Percentiles rank a stretch among this genome's conserved stretches.
Conservation (phyloP, 441 rosid genomes). For the Cnidoscolus chayamansa region DNA sequence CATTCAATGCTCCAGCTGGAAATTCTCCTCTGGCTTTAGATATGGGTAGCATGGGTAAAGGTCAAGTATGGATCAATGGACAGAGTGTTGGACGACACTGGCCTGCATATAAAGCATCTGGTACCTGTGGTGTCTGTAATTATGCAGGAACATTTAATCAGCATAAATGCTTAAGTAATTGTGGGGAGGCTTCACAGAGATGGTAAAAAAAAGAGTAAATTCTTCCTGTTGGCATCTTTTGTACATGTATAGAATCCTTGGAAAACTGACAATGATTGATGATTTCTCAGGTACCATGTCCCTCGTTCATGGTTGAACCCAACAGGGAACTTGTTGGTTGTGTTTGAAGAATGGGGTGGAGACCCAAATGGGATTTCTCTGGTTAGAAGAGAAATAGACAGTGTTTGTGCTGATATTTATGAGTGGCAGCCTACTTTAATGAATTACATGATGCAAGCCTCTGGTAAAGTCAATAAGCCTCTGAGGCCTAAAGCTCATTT, state of each 20-base stretch:
- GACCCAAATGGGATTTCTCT: constrained; percentile 78
- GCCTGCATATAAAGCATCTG: constrained; percentile 93
- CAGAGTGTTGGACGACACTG: constrained; percentile 86
- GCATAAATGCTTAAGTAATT: constrained; percentile 74
- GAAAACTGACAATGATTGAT: constrained; percentile 5
- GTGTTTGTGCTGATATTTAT: constrained; percentile 75
- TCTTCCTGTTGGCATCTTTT: constrained; percentile 7
- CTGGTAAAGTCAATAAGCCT: constrained; percentile 77
- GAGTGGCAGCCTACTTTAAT: constrained; percentile 95
- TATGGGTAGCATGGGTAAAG: constrained; percentile 95
- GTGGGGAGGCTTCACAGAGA: constrained; percentile 96
- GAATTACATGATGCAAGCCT: constrained; percentile 76
- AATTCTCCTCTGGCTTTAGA: constrained; percentile 80
- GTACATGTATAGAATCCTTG: background rate
- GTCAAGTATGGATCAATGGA: constrained; percentile 96
- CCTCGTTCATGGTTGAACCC: constrained; percentile 94
- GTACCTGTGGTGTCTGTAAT: constrained; percentile 61
- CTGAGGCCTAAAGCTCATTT: constrained; percentile 84
- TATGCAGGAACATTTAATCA: constrained; percentile 68
- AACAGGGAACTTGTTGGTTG: constrained; percentile 76
- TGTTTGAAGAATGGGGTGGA: constrained; percentile 98
- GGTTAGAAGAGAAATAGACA: constrained; percentile 80
- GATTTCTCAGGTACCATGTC: constrained; percentile 68
- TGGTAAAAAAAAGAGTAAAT: constrained; percentile 43
- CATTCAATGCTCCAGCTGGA: constrained; percentile 87